Conservation (phyloP, 192 early-diverging fungal species). For the Hyaloraphidium curvatum region DNA sequence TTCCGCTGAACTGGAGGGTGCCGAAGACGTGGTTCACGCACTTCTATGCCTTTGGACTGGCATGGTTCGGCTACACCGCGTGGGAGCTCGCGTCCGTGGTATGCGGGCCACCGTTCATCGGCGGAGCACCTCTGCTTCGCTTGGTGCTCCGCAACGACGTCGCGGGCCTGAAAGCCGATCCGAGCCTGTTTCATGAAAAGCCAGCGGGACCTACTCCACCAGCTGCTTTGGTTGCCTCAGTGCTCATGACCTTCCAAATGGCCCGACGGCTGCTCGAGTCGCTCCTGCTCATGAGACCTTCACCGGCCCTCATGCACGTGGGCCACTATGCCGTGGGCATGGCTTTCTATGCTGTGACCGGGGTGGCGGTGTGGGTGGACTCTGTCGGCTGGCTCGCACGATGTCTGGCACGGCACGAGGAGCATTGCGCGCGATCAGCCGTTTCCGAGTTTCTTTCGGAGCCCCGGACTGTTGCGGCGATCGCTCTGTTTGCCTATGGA, state of each 20-base stretch:
- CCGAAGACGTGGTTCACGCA: slow-evolving; percentile 9
- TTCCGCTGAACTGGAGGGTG: background rate
- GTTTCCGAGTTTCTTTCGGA: background rate
- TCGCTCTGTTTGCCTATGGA: background rate
- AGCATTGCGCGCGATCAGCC: background rate
- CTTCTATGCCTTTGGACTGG: slow-evolving; percentile 1
- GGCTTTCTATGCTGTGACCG: slow-evolving; percentile 5
- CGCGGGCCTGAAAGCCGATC: background rate
- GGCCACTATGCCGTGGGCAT: slow-evolving; percentile 7
- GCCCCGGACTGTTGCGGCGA: background rate
- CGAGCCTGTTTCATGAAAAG: no score
- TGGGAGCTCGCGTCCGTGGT: background rate
- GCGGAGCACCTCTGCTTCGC: no score
- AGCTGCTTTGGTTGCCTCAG: background rate
- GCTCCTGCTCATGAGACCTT: slow-evolving; percentile 4
- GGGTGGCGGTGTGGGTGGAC: slow-evolving; percentile 1
- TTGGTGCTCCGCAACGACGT: no score
- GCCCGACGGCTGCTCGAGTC: background rate
- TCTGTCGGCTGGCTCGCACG: background rate
- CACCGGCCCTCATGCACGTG: slow-evolving; percentile 5
- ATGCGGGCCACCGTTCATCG: background rate
- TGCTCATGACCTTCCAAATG: slow-evolving; percentile 6
- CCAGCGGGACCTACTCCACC: background rate
- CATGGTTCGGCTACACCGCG: background rate
- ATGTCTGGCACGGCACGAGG: background rate